Base-by-base conservation (phyloP, 306 rosid species). In the Lathyrus aphaca region DNA sequence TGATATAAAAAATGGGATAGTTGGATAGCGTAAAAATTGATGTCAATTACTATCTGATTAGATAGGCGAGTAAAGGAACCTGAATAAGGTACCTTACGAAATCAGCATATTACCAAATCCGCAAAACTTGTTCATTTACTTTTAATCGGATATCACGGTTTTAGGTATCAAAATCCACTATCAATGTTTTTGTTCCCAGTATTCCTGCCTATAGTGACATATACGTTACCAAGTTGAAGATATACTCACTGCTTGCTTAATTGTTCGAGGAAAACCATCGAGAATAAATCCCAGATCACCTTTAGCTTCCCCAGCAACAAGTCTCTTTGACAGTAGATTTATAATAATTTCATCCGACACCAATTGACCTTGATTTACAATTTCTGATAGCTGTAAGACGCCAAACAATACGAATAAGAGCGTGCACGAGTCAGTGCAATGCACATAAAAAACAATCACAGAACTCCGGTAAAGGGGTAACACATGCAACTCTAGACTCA, bases 201-300 rank as follows among this genome's bases (percentile, higher is more conserved):
- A 21, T 49, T 81, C 42, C 23, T 18, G 21, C 9, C 54, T 68
- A 29, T 19, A 44, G 13, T 39, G 19, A 53, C 68, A 71, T 69
- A 45, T 64, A 61, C 60, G 71, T 67, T 30, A 71, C 29, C 59
- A 66, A 67, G 43, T 66, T 37, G 72, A 75, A 4, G 56, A 80
- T 37, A 79, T 75, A 78, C 99, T 84, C 81, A 91, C 97, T 55
- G 97, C 97, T 82, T 94, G 99, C 48, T 82, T 81, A 57, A 94
- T 86, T 39, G 97, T 94, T 53, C 99, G 86, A 17, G 99, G 99
- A 73, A 91, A 94, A 27, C 99, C 99, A 73, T 94, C 99, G n/a
- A 94, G 99, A 85, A 94, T 94, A 73, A 88, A 94, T 60, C 99
- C 96, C 5, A 84, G 79, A 53, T 88, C 91, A 4, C 92, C 96